Base-by-base conservation (phyloP, 805 yeast species). In the Kodamaea kaohsiungensis region DNA sequence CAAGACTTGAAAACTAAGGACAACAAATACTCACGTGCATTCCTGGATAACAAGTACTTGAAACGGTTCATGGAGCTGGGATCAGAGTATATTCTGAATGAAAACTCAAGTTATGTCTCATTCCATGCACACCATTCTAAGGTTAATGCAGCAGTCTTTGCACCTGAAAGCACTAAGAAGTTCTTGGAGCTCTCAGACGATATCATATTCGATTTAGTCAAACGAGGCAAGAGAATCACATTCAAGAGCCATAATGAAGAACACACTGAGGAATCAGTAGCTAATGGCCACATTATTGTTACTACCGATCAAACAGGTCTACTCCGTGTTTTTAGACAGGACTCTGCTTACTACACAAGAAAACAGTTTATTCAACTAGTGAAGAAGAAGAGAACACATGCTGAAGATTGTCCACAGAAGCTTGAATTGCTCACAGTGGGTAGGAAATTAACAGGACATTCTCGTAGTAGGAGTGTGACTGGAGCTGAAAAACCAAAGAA, bases 321-420 rank as follows among this genome's bases (percentile, higher is more conserved):
- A 1, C 88, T 91, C 30, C 70, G 95, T 46, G 88, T 91, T 0
- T 89, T 88, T 66, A 77, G 98, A 63, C 87, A 89, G 54, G 98
- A 91, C 66, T 77, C 87, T 52, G 87, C 95, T 0, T 75, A 81
- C 50, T 57, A 59, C 16, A 59, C 67, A 33, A 56, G 80, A 16
- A 73, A 71, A 52, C 47, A 52, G 27, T 49, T 66, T n/a, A 46
- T 58, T n/a, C 62, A 57, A 1, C 13, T 56, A 30, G 43, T 47
- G 25, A 58, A 57, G 53, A 22, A 47, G 42, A 40, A 18, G 16
- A 30, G 39, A 27, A 18, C 35, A 13, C 17, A 25, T n/a, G 3
- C 40, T 18, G 45, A 22, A 25, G 19, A 43, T 9, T 35, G 43
- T 39, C 13, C n/a, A 12, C 39, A 2, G 19, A 46, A 46, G 33